Evolutionary conservation across 805 yeast genomes (phyloP), one percentile per base, ranked within the genome.

Genomic region (Wickerhamomyces chambardii): DNA sequence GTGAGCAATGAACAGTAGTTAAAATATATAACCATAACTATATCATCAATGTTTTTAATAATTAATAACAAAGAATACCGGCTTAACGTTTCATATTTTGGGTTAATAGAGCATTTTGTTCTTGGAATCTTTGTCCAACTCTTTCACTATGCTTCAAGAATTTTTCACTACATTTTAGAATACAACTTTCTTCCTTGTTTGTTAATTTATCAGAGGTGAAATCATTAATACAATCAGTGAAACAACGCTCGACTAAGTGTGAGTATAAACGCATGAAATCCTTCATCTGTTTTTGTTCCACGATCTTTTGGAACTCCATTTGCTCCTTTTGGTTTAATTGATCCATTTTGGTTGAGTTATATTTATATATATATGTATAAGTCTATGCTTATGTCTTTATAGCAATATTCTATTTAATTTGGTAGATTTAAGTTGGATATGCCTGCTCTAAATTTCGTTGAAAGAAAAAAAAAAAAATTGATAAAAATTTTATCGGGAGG

Each of bases 111-210:
- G 83, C 84, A 40, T 92, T 92, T 64, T 90, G 97, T 59, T 90
- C 98, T 66, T 90, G 97, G 90, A 92, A 92, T 66, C 97, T 80
- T 64, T 84, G 90, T 31, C 98, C 99, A 38, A 92, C 95, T 61
- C 99, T 81, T 68, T 92, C 98, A 62, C 90, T 78, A 70, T 90
- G 97, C 61, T 92, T 92, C 68, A 92, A 74, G 76, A 92, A 92
- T 71, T 92, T 92, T 64, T 90, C 97, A 33, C 96, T 82, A 62
- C 99, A 92, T 63, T 83, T 84, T 70, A 76, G 68, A 43, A 92
- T 75, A 66, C 99, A 92, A 18, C 77, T 53, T 46, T 77, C 78
- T 63, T 92, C 99, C 68, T 83, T 85, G 53, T 77, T 61, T 43
- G 95, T 79, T 57, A 92, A 73, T 55, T 78, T 76, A 57, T 81